phyloP scores from a whole-genome alignment of 2,329 filamentous ascomycete species.

The Penicillium sp. region DNA sequence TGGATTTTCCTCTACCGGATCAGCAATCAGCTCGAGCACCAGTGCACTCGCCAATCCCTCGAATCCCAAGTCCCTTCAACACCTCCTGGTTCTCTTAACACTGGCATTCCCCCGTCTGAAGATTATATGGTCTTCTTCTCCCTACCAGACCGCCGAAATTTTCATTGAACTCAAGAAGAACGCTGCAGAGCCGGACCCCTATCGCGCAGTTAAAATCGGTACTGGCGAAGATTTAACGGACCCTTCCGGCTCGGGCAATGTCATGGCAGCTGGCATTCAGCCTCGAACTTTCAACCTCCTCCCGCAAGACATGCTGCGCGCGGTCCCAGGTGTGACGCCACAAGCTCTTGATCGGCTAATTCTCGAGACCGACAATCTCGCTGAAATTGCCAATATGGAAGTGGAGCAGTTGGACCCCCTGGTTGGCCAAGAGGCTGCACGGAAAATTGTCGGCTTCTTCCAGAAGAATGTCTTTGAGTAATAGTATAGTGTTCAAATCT shows the following conservation, averaged over 20 bases:
- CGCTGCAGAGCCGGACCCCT: conserved; percentile 86
- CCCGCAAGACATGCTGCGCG: conserved; percentile 86
- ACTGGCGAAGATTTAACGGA: conserved; percentile 61
- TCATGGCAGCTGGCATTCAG: conserved; percentile 57
- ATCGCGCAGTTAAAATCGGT: conserved; percentile 81
- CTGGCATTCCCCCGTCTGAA: conserved; percentile 87
- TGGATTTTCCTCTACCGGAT: conserved; percentile 48
- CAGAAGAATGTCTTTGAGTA: conserved; percentile 64
- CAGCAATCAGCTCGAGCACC: conserved; percentile 58
- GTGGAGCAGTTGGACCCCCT: conserved; percentile 71
- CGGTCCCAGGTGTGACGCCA: conserved; percentile 81
- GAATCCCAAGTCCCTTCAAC: conserved; percentile 77
- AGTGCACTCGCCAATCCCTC: conserved; percentile 66
- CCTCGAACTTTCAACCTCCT: conserved; percentile 78
- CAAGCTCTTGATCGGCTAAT: conserved; percentile 76
- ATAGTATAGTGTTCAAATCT: conserved; percentile 3
- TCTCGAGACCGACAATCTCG: conserved; percentile 73
- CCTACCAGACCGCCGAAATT: conserved; percentile 96
- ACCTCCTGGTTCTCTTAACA: conserved; percentile 88
- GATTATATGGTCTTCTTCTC: conserved; percentile 91
- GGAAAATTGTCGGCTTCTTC: conserved; percentile 82
- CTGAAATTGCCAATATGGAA: conserved; percentile 85
- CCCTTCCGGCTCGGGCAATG: conserved; percentile 46
- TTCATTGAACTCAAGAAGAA: conserved; percentile 92
- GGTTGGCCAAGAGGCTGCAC: conserved; percentile 77